phyloP scores from a whole-genome alignment of 2,329 filamentous ascomycete species.

The Apiospora rasikravindrae region DNA sequence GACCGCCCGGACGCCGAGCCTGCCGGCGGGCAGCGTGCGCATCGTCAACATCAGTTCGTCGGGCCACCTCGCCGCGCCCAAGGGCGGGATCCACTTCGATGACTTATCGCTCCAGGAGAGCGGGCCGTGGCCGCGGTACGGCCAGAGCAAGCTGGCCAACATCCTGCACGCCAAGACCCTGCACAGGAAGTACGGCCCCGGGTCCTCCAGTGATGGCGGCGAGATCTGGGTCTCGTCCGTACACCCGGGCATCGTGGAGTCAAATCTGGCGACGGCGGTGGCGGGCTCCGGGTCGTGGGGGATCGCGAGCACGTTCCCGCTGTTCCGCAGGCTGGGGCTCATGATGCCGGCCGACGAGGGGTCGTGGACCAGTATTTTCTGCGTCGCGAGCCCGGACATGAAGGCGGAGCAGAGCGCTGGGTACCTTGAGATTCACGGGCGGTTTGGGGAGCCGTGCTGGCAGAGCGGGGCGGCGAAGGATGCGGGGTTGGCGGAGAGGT shows the following conservation, averaged over 20 bases:
- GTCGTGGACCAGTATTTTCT: constrained; percentile 43
- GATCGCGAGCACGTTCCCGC: constrained; percentile 21
- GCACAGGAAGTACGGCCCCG: constrained; percentile 41
- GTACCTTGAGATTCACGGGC: constrained; percentile 39
- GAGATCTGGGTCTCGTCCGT: constrained; percentile 46
- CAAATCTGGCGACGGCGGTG: constrained; percentile 30
- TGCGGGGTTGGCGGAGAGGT: constrained; percentile 37
- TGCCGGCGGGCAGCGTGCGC: constrained; percentile 31
- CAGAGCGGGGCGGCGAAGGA: constrained; percentile 42
- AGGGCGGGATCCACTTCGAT: constrained; percentile 33
- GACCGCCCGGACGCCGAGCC: constrained; percentile 33
- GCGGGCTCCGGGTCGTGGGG: constrained; percentile 21
- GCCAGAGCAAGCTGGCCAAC: constrained; percentile 53
- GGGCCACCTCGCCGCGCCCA: constrained; percentile 35
- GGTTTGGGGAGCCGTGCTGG: constrained; percentile 39
- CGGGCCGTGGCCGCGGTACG: constrained; percentile 41
- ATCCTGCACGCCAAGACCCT: constrained; percentile 47
- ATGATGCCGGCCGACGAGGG: constrained; percentile 39
- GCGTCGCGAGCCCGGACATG: constrained; percentile 43
- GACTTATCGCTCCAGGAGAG: constrained; percentile 30
- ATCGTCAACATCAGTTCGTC: constrained; percentile 38
- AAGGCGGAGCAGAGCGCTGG: constrained; percentile 42
- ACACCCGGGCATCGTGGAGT: constrained; percentile 47
- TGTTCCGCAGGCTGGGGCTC: constrained; percentile 30
- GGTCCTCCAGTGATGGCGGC: constrained; percentile 38